A percentile compares a stretch with the other conserved stretches of the same genome.
Evolutionary conservation across 176 grass and related monocot species (phyloP).

Genomic region (Avena eriantha): DNA sequence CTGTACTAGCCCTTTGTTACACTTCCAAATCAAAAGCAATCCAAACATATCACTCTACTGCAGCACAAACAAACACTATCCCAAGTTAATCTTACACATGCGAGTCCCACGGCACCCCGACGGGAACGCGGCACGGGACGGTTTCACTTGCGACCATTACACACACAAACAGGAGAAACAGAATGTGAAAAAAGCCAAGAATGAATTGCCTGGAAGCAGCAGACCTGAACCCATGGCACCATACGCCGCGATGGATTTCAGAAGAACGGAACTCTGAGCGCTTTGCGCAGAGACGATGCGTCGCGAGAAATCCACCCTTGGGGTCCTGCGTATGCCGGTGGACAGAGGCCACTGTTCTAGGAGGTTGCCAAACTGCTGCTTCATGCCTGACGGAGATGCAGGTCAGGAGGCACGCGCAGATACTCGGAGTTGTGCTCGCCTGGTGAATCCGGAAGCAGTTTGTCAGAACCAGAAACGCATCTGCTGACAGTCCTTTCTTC

Average conservation of each 20-base stretch:
- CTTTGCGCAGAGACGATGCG: not conserved
- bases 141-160: conserved; percentile 31
- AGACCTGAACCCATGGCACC: conserved; percentile 36
- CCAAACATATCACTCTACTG: not conserved
- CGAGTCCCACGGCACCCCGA: not conserved
- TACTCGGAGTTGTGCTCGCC: conserved; percentile 43
- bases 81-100: conserved; percentile 29
- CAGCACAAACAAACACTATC: conserved; percentile 12
- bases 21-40: conserved; percentile 4
- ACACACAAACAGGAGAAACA: conserved; percentile 32
- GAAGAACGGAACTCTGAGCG: not conserved
- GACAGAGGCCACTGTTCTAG: conserved; percentile 54
- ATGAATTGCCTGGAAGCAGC: conserved; percentile 94
- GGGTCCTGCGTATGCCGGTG: conserved; percentile 36
- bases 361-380: conserved; percentile 37
- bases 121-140: not conserved
- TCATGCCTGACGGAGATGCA: conserved; percentile 51
- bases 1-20: conserved; percentile 6
- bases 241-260: conserved; percentile 14
- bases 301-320: not conserved
- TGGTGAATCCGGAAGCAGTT: not conserved
- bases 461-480: conserved; percentile 29
- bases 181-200: conserved; percentile 83
- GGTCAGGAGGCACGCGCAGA: conserved; percentile 38
- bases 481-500: conserved; percentile 31